Base-by-base conservation (phyloP, 495 filamentous ascomycete genomes). In the Daldinia vernicosa region DNA sequence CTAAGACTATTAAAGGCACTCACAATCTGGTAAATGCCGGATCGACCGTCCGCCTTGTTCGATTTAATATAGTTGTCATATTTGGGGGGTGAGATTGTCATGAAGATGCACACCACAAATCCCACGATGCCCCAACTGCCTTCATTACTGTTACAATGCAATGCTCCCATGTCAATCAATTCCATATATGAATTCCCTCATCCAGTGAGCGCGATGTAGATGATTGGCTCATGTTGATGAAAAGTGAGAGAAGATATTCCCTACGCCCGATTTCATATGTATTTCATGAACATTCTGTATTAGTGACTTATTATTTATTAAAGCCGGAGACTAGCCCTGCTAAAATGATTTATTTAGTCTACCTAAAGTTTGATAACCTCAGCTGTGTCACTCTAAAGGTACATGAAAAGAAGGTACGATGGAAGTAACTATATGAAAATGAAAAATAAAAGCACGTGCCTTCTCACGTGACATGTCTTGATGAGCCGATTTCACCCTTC, bases 401-500 rank as follows among this genome's bases (percentile, higher is more conserved):
- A n/a, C n/a, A n/a, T n/a, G n/a, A n/a, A n/a, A n/a, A n/a, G n/a
- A n/a, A n/a, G n/a, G n/a, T n/a, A n/a, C n/a, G n/a, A n/a, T n/a
- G n/a, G n/a, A n/a, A n/a, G n/a, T n/a, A n/a, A n/a, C n/a, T n/a
- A n/a, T n/a, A n/a, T n/a, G n/a, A n/a, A 40, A 40, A 40, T 2
- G 6, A 40, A 8, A 40, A 2, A 1, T 17, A 17, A 11, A 47
- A 47, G n/a, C 55, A 58, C 55, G 55, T 58, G 55, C 8, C 8
- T 27, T 17, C 4, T 30, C 61, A 70, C 67, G 61, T 70, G 67
- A 66, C 9, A 24, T 5, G 0, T 35, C 0, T 14, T 14, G 4
- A 35, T 35, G 33, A 35, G 33, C 50, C 61, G 52, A 71, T 64
- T 61, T 63, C 51, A 66, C 65, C 5, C 30, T 37, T 33, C 27